Conservation (phyloP, 1,284 basidiomycete species). For the Cronartium quercuum region DNA sequence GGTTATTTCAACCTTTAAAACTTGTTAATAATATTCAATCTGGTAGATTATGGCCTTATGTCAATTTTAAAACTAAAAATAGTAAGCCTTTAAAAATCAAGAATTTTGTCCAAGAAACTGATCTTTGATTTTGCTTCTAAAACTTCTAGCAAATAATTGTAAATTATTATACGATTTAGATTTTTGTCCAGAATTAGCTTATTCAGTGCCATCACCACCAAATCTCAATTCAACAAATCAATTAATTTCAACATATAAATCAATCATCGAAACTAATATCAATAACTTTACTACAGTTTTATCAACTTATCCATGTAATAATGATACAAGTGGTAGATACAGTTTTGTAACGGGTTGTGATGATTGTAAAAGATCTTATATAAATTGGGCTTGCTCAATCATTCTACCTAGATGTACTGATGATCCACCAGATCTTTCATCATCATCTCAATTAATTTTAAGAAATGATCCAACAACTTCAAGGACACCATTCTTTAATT, state of each 20-base stretch:
- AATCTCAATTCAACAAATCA: slow-evolving; percentile 43
- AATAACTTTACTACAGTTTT: slow-evolving; percentile 50
- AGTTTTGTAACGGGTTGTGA: slow-evolving; percentile 50
- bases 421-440: neutral
- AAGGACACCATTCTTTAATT: slow-evolving; percentile 41
- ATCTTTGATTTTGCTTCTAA: too few relatives aligned
- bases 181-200: slow-evolving; percentile 51
- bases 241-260: slow-evolving; percentile 47
- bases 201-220: slow-evolving; percentile 50
- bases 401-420: slow-evolving; percentile 51
- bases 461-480: slow-evolving; percentile 39
- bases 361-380: slow-evolving; percentile 50
- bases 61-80: slow-evolving; percentile 18
- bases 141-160: slow-evolving; percentile 48
- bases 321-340: slow-evolving; percentile 47
- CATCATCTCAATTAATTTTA: slow-evolving; percentile 12
- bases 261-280: slow-evolving; percentile 47
- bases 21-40: neutral
- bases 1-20: slow-evolving; percentile 37
- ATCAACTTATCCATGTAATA: slow-evolving; percentile 50
- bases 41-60: slow-evolving; percentile 24
- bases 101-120: neutral
- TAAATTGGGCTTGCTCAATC: slow-evolving; percentile 50
- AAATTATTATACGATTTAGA: slow-evolving; percentile 49
- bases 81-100: neutral